Base-by-base conservation (phyloP, 192 early-diverging fungal genomes). In the Coemansia sp. region DNA sequence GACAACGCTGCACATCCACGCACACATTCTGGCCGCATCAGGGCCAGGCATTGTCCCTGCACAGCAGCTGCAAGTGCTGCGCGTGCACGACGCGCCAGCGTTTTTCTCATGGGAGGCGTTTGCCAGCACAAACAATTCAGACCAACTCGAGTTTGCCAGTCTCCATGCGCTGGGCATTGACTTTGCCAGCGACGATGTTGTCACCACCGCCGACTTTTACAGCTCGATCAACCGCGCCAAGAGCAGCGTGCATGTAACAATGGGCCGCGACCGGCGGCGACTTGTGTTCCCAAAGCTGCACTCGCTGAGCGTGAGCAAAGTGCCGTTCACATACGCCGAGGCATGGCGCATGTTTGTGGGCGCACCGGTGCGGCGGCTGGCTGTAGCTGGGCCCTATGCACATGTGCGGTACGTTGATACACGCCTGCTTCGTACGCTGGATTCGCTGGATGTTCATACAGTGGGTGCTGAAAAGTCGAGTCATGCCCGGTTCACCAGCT, bases 261-360 rank as follows among this genome's bases (percentile, higher is more conserved):
- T 77, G 74, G 74, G 74, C 47, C 21, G 49, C 7, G 68, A 71
- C 44, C 26, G 49, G 14, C 56, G 65, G 15, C 37, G 55, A 22
- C 38, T 77, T 1, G 2, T 34, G 9, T 64, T 77, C 12, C 74
- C 74, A 0, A 9, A 9, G 1, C 65, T 77, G 1, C 36, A 48
- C 15, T 22, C 44, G 6, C 58, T 77, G 14, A 48, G 51, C 1
- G 31, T 77, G 0, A 65, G 65, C 31, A 55, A 44, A 14, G 61
- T 77, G 5, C 74, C 74, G 8, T 77, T 64, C 26, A 68, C 74
- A 2, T 77, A 71, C 62, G 23, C 65, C 4, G 61, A 31, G 6
- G 74, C 74, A 5, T 77, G 74, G 74, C 21, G 60, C 4, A 77
- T 77, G 74, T 77, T 77, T 25, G 49, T 61, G n/a, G 65, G 53